phyloP scores from a whole-genome alignment of 495 filamentous ascomycete genomes.

The Hypoxylon trugodes region DNA sequence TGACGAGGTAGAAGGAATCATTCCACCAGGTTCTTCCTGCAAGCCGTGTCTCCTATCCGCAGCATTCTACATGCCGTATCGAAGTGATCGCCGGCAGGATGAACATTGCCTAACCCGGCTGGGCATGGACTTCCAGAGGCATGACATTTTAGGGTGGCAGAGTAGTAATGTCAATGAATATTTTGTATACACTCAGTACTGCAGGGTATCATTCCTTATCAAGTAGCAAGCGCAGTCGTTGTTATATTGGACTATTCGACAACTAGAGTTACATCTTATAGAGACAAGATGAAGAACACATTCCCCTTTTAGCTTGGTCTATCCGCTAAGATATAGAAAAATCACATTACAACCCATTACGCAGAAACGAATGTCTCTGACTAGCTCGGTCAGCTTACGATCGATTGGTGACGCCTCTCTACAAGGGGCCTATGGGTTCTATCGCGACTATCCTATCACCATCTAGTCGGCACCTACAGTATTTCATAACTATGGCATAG shows the following conservation, averaged over 20 bases:
- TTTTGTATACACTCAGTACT: slow-evolving; percentile 12
- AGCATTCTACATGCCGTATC: slow-evolving; percentile 12
- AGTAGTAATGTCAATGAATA: slow-evolving; percentile 26
- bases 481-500: background rate
- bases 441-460: slow-evolving; percentile 1
- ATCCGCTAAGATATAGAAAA: slow-evolving; percentile 10
- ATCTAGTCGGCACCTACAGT: slow-evolving; percentile 3
- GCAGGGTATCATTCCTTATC: slow-evolving; percentile 31
- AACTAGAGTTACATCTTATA: slow-evolving; percentile 29
- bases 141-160: slow-evolving; percentile 14
- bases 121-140: slow-evolving; percentile 9
- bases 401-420: slow-evolving; percentile 7
- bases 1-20: slow-evolving; percentile 31
- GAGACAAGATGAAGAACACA: slow-evolving; percentile 37
- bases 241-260: slow-evolving; percentile 20
- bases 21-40: slow-evolving; percentile 14
- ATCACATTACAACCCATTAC: slow-evolving; percentile 20
- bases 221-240: slow-evolving; percentile 22
- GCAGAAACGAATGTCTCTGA: slow-evolving; percentile 3
- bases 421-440: slow-evolving; percentile 1
- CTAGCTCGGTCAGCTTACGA: slow-evolving; percentile 4
- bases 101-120: slow-evolving; percentile 21
- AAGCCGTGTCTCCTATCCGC: slow-evolving; percentile 8
- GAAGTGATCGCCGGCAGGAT: slow-evolving; percentile 15
- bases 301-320: slow-evolving; percentile 35